Percentiles rank a stretch among this genome's conserved stretches.
These are phyloP conservation scores for Cinchona pubescens DNA, from an alignment of 257 asterid genomes.

Conservation along the genomic window DNA sequence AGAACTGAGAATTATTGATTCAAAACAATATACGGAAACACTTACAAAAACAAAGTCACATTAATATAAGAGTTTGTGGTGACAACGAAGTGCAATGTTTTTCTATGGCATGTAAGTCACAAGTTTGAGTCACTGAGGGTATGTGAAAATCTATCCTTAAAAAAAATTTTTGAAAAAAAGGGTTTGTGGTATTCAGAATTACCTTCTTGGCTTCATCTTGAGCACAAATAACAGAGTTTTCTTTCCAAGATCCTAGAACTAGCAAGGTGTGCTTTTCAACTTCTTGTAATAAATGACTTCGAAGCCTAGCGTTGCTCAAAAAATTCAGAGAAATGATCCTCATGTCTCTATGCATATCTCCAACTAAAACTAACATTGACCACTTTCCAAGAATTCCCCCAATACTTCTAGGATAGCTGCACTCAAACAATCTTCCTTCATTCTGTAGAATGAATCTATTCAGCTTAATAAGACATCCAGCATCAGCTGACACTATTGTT, in stretches of 20 bases:
- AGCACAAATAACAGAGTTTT: conserved; percentile 52
- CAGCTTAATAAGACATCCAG: no score
- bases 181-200: not conserved
- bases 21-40: not conserved
- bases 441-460: conserved; percentile 71
- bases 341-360: conserved; percentile 94
- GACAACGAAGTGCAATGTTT: no score
- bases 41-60: not conserved
- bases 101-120: no score
- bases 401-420: conserved; percentile 87
- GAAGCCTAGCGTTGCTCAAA: conserved; percentile 69
- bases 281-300: conserved; percentile 59
- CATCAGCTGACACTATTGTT: conserved; percentile 83
- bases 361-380: conserved; percentile 91
- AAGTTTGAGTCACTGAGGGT: no score
- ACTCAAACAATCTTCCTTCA: conserved; percentile 79
- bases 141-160: no score
- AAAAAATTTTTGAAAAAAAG: no score
- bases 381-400: conserved; percentile 96
- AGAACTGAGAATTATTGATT: not conserved
- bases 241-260: conserved; percentile 63
- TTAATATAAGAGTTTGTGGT: not conserved
- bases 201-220: conserved; percentile 97
- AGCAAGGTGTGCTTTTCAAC: conserved; percentile 74
- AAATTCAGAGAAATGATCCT: conserved; percentile 76